Evolutionary conservation across 2,329 filamentous ascomycete species (phyloP), one percentile per base, ranked within the genome.

Genomic region (Pestalotiopsis sp.): DNA sequence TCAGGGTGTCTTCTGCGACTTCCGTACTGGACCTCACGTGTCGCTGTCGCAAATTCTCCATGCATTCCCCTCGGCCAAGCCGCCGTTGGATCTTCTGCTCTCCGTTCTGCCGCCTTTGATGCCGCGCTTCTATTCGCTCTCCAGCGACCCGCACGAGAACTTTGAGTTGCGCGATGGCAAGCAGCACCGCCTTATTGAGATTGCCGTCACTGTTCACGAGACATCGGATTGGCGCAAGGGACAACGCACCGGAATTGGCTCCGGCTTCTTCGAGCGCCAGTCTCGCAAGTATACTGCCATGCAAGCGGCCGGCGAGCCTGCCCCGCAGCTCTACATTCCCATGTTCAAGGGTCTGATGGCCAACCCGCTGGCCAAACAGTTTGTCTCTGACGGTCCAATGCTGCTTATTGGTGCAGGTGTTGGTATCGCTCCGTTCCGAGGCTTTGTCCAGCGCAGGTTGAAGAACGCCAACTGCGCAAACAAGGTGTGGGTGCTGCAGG

Each of bases 291-390:
- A 93, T 77, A 87, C 95, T 74, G 86, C 88, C 14, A 90, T 92
- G 0, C 89, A 94, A 77, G 82, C 85, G 41, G 82, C 85, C 2
- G 92, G 91, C 61, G 84, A 87, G 67, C 80, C 80, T 71, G 78
- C 82, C 63, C 85, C 82, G 2, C 88, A 94, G 73, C 78, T 98
- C 17, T 90, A 93, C 74, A 85, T 98, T 4, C 96, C 96, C 75
- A 98, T 99, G 94, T 99, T 99, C 88, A 94, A 97, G 77, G 96
- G 96, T 0, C 86, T 99, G 58, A 99, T 99, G 96, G 91, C 94
- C 71, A 99, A 99, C 80, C 96, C 96, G 0, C 87, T 99, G 1
- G 96, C 95, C 12, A 92, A 91, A 77, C 91, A 98, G 77, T 99
- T 98, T 78, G 92, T 94, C 66, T 91, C 93, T 2, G 95, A 99